Percentiles rank a stretch among this genome's conserved stretches.
Conservation (phyloP, 805 yeast genomes). For the Debaryomyces castellii region DNA sequence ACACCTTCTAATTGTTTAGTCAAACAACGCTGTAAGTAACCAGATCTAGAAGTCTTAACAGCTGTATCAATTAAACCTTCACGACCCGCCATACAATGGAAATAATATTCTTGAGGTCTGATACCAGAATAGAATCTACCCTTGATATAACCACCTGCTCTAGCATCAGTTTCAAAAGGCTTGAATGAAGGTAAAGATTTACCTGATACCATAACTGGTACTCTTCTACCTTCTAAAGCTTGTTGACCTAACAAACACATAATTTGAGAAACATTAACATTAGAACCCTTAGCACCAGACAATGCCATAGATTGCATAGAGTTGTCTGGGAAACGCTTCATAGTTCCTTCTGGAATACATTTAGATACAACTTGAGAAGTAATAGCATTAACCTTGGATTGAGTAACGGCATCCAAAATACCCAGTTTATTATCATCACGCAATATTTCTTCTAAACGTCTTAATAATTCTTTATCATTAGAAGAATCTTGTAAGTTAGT, state of each 20-base stretch:
- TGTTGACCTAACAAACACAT: slow-evolving; percentile 99
- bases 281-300: slow-evolving; percentile 99
- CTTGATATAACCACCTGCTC: slow-evolving; percentile 98
- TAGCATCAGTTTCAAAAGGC: slow-evolving; percentile 94
- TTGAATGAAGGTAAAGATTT: slow-evolving; percentile 95
- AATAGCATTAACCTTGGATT: slow-evolving; percentile 85
- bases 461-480: slow-evolving; percentile 72
- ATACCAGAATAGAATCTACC: slow-evolving; percentile 97
- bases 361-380: slow-evolving; percentile 92
- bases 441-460: slow-evolving; percentile 88
- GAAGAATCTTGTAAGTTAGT: slow-evolving; percentile 68
- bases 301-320: slow-evolving; percentile 99
- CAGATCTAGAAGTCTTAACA: slow-evolving; percentile 96
- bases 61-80: slow-evolving; percentile 99
- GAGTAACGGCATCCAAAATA: slow-evolving; percentile 92
- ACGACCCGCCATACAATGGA: slow-evolving; percentile 99
- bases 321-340: slow-evolving; percentile 92
- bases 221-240: slow-evolving; percentile 98
- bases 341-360: slow-evolving; percentile 95
- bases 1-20: slow-evolving; percentile 98
- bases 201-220: slow-evolving; percentile 98
- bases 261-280: slow-evolving; percentile 97
- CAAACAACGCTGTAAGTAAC: slow-evolving; percentile 96
- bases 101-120: slow-evolving; percentile 96
- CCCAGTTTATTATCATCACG: slow-evolving; percentile 93